Evolutionary conservation across 495 filamentous ascomycete genomes (phyloP).

Genomic region (Lindgomyces ingoldianus): DNA sequence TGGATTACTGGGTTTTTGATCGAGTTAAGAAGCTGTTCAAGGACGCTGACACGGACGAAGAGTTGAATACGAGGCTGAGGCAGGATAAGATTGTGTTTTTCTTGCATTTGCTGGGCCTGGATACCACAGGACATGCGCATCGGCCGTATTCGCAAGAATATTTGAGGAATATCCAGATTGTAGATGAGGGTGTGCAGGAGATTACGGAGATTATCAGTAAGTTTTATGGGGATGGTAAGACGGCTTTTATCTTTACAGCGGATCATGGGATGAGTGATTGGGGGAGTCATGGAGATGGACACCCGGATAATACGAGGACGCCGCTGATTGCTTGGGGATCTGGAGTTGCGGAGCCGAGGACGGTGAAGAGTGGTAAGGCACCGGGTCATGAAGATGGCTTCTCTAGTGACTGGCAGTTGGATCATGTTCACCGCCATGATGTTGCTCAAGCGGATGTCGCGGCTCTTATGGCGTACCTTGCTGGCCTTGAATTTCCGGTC

Average conservation of each 20-base stretch:
- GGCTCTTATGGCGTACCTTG: slow-evolving; percentile 94
- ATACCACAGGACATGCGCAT: slow-evolving; percentile 86
- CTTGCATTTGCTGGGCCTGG: slow-evolving; percentile 88
- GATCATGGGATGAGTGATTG: slow-evolving; percentile 99
- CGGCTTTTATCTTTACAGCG: slow-evolving; percentile 94
- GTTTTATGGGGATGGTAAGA: slow-evolving; percentile 90
- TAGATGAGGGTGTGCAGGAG: slow-evolving; percentile 84
- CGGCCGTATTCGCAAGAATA: slow-evolving; percentile 96
- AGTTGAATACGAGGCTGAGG: slow-evolving; percentile 70
- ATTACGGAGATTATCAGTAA: slow-evolving; percentile 78
- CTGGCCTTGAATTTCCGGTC: slow-evolving; percentile 85
- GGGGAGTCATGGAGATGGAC: slow-evolving; percentile 96
- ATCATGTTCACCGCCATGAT: slow-evolving; percentile 80
- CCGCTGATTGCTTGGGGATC: slow-evolving; percentile 94
- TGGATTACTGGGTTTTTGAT: slow-evolving; percentile 97
- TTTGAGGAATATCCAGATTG: slow-evolving; percentile 88
- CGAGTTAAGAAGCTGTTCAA: slow-evolving; percentile 83
- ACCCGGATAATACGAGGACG: slow-evolving; percentile 95
- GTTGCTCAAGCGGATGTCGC: slow-evolving; percentile 95
- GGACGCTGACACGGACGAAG: slow-evolving; percentile 72
- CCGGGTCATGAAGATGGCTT: slow-evolving; percentile 90
- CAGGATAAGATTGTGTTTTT: slow-evolving; percentile 94
- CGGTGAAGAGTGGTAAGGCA: slow-evolving; percentile 55
- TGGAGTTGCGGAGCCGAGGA: slow-evolving; percentile 76
- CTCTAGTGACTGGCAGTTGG: slow-evolving; percentile 83